These are phyloP conservation scores for Kregervanrija fluxuum DNA, from an alignment of 805 yeast genomes.

Conservation along the genomic window DNA sequence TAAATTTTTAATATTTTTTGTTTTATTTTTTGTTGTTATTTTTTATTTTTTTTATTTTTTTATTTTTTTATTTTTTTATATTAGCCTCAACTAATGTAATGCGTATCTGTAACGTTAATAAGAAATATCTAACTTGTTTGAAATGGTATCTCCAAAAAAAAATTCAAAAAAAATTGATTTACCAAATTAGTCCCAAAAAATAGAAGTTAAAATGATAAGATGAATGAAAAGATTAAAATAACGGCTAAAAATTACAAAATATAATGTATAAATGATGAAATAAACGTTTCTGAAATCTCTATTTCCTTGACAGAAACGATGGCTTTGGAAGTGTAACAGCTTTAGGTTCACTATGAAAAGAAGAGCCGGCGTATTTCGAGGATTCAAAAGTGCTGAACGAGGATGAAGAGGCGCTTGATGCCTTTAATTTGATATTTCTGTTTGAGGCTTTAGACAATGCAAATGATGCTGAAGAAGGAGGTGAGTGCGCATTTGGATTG, in stretches of 20 bases:
- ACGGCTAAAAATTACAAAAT: no score
- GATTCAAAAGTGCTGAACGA: slow-evolving; percentile 10
- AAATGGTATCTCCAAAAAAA: no score
- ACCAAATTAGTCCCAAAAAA: no score
- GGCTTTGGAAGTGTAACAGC: slow-evolving; percentile 52
- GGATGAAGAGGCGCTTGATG: slow-evolving; percentile 8
- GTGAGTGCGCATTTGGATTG: neutral
- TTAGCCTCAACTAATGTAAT: no score
- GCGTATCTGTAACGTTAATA: no score
- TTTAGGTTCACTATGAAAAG: slow-evolving; percentile 50
- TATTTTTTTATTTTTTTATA: no score
- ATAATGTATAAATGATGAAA: no score
- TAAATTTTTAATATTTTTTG: no score
- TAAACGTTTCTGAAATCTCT: neutral
- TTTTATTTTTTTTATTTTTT: no score
- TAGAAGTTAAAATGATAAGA: neutral
- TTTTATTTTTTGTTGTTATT: no score
- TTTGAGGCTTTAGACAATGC: slow-evolving; percentile 12
- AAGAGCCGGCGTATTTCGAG: slow-evolving; percentile 45
- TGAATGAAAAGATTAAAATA: neutral
- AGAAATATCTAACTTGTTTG: no score
- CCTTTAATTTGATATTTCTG: neutral
- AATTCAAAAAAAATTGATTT: no score
- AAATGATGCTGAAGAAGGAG: slow-evolving; percentile 2
- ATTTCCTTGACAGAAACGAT: slow-evolving; percentile 30